Evolutionary conservation across 176 grass and related monocot species (phyloP).

Genomic region (Musa troglodytarum): DNA sequence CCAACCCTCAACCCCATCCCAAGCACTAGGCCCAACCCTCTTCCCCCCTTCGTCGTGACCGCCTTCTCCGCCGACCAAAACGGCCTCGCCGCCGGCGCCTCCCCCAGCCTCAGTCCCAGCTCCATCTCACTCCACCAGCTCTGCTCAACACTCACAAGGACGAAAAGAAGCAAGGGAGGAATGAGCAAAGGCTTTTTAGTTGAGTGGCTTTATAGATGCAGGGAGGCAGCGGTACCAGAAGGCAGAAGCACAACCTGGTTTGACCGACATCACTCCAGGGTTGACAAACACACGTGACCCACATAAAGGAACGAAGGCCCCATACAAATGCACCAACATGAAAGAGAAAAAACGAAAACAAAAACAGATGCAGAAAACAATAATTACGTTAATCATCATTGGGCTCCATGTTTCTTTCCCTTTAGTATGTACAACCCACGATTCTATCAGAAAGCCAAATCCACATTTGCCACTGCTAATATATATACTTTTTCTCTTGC

Average conservation of each 20-base stretch:
- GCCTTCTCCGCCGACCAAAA: not conserved
- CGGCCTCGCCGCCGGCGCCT: not conserved
- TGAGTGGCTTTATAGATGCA: not conserved
- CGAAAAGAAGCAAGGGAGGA: not conserved
- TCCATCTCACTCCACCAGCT: not conserved
- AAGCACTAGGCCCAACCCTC: not conserved
- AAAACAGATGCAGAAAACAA: not conserved
- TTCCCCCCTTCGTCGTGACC: not conserved
- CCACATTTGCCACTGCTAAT: not conserved
- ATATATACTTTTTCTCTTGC: not conserved
- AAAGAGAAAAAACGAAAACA: not conserved
- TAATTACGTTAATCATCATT: constrained; percentile 3
- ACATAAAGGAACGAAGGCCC: not conserved
- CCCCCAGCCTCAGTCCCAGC: constrained; percentile 14
- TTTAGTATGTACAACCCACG: not conserved
- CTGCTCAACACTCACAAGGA: not conserved
- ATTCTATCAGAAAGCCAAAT: not conserved
- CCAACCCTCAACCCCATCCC: not conserved
- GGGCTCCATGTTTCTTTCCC: not conserved
- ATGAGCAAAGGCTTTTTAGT: not conserved
- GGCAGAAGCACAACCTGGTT: not conserved
- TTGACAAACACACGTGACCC: constrained; percentile 19
- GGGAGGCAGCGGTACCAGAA: not conserved
- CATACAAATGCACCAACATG: not conserved
- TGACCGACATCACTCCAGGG: not conserved